These are phyloP conservation scores for Porphyrellus cyaneotinctus DNA, from an alignment of 768 basidiomycete species.

Conservation along the genomic window DNA sequence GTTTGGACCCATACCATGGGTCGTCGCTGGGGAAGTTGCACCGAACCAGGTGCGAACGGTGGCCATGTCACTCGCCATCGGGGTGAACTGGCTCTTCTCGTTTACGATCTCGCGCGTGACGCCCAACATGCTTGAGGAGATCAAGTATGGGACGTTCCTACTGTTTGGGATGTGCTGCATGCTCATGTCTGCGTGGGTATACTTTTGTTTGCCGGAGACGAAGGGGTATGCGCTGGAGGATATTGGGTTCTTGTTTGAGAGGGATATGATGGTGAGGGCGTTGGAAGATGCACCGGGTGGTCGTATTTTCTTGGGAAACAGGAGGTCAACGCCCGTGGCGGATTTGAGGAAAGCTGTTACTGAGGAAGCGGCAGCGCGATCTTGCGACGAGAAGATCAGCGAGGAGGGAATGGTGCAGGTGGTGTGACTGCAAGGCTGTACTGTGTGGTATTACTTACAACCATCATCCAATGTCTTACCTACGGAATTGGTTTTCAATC, in stretches of 20 bases:
- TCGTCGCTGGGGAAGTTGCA: slow-evolving; percentile 34
- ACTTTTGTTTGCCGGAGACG: slow-evolving; percentile 40
- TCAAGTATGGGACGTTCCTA: slow-evolving; percentile 32
- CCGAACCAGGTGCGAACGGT: slow-evolving; percentile 38
- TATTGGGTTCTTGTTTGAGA: slow-evolving; percentile 36
- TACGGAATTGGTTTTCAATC: slow-evolving; percentile 55
- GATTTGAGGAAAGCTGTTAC: slow-evolving; percentile 17
- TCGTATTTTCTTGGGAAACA: slow-evolving; percentile 24
- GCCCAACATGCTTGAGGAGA: slow-evolving; percentile 33
- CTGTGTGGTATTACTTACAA: too few relatives aligned
- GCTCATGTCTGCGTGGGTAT: slow-evolving; percentile 34
- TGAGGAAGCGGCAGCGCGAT: background rate
- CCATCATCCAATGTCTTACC: slow-evolving; percentile 40
- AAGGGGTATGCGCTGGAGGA: slow-evolving; percentile 38
- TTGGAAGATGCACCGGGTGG: slow-evolving; percentile 35
- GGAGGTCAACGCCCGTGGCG: slow-evolving; percentile 27
- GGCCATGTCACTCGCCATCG: slow-evolving; percentile 32
- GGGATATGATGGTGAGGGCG: slow-evolving; percentile 30
- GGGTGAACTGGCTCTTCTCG: slow-evolving; percentile 35
- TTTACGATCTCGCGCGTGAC: slow-evolving; percentile 37
- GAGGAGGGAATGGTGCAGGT: background rate
- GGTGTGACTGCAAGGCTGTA: too few relatives aligned
- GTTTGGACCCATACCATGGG: slow-evolving; percentile 30
- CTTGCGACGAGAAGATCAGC: background rate
- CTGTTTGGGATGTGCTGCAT: slow-evolving; percentile 32